Evolutionary conservation across 106 monocot species (phyloP).

Genomic region (Dioscorea zingiberensis): DNA sequence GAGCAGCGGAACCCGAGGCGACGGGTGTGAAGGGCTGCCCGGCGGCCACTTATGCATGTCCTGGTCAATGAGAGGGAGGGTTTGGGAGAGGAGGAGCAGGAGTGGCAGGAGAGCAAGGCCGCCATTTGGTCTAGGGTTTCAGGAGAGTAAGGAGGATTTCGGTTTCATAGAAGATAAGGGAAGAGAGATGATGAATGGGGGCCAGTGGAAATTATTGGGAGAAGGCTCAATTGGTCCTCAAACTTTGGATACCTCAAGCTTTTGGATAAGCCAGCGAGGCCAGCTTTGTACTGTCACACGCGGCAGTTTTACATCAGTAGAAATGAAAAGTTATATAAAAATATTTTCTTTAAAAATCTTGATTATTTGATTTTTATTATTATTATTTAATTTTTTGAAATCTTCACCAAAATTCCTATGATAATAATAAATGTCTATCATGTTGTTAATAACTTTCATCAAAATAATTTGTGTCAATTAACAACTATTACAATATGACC

Average conservation of each 20-base stretch:
- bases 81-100: constrained; percentile 13
- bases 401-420: too few species aligned
- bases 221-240: background rate
- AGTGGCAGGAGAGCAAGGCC: constrained; percentile 34
- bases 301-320: too few species aligned
- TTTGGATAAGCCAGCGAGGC: constrained; percentile 4
- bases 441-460: too few species aligned
- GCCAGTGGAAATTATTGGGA: background rate
- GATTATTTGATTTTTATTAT: too few species aligned
- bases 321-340: too few species aligned
- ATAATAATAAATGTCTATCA: too few species aligned
- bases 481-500: too few species aligned
- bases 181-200: background rate
- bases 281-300: background rate
- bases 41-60: background rate
- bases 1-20: constrained; percentile 24
- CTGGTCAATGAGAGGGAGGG: background rate
- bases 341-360: too few species aligned
- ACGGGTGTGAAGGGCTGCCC: background rate
- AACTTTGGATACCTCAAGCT: too few species aligned
- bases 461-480: too few species aligned
- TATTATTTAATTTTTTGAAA: too few species aligned
- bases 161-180: background rate
- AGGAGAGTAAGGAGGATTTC: background rate
- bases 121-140: constrained; percentile 27